Base-by-base conservation (phyloP, 768 basidiomycete species). In the Macrolepiota fuliginosa region DNA sequence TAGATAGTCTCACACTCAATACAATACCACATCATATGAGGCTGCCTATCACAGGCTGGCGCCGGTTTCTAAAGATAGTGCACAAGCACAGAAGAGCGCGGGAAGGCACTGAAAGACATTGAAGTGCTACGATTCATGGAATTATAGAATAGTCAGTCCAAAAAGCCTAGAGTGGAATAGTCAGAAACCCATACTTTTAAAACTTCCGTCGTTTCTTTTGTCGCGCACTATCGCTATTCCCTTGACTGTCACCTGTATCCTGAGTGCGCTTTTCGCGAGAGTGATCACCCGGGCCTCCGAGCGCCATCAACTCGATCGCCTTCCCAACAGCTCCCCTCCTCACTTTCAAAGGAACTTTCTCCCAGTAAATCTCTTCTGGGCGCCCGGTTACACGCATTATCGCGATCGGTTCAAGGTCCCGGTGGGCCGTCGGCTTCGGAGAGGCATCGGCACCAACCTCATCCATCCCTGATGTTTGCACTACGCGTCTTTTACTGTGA, bases 331-430 rank as follows among this genome's bases (percentile, higher is more conserved):
- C 90, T 65, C 84, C 80, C 52, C 74, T 71, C 15, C 86, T 77
- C 25, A 92, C 79, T 68, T 89, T 91, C 67, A 88, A 85, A 0
- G 92, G 92, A 0, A 93, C 85, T 62, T 87, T 87, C 58, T 86
- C 81, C 92, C 91, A 93, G 66, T 93, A 93, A 39, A 93, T 57
- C 61, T 81, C 83, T 65, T 92, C 91, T 61, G 80, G 77, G 70
- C 74, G 84, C 2, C 89, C 91, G 2, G 72, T 68, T 0, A 93
- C 84, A 15, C 86, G 47, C 67, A 91, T 91, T 46, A 83, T 66
- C 17, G 56, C 24, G 13, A 91, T 77, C 0, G 72, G 60, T 36
- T 65, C 67, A n/a, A 24, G 29, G 39, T n/a, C 40, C n/a, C 11
- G 7, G 25, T 17, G n/a, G 37, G 13, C 52, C 32, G 25, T 63